These are phyloP conservation scores for Funneliformis mosseae DNA, from an alignment of 192 early-diverging fungal species.

Conservation along the genomic window DNA sequence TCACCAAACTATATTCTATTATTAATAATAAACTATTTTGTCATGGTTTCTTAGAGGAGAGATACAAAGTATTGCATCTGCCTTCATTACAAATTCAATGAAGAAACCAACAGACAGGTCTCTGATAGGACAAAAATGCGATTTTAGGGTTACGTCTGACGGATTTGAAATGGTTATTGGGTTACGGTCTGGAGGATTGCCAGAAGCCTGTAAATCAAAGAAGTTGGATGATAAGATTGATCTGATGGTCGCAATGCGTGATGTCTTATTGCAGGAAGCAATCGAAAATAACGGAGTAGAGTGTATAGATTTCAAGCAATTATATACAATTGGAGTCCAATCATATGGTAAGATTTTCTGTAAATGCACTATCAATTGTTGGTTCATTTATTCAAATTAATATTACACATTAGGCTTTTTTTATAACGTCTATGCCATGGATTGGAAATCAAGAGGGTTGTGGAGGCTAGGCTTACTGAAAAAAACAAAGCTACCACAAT, in stretches of 20 bases:
- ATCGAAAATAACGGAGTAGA: conserved; percentile 17
- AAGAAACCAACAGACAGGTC: conserved; percentile 29
- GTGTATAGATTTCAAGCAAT: conserved; percentile 15
- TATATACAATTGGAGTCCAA: conserved; percentile 24
- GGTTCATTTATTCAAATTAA: conserved; percentile 1
- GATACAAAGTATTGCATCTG: conserved; percentile 24
- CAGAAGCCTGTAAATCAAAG: conserved; percentile 19
- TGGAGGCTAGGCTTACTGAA: conserved; percentile 20
- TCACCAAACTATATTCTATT: conserved; percentile 10
- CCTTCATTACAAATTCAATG: conserved; percentile 11
- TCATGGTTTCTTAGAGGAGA: conserved; percentile 23
- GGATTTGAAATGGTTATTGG: conserved; percentile 22
- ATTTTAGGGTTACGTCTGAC: conserved; percentile 25
- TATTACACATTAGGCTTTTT: conserved; percentile 13
- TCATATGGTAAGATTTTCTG: conserved; percentile 6
- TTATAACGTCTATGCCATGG: conserved; percentile 33
- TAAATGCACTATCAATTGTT: background rate
- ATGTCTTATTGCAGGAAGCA: conserved; percentile 23
- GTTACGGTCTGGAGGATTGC: conserved; percentile 28
- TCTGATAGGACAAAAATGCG: conserved; percentile 24
- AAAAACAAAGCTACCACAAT: conserved; percentile 22
- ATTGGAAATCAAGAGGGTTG: conserved; percentile 22
- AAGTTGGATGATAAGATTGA: conserved; percentile 29
- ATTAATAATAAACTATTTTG: conserved; percentile 26
- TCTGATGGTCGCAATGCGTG: conserved; percentile 19